phyloP scores from a whole-genome alignment of 805 yeast genomes.

The Blastobotrys peoriensis region DNA sequence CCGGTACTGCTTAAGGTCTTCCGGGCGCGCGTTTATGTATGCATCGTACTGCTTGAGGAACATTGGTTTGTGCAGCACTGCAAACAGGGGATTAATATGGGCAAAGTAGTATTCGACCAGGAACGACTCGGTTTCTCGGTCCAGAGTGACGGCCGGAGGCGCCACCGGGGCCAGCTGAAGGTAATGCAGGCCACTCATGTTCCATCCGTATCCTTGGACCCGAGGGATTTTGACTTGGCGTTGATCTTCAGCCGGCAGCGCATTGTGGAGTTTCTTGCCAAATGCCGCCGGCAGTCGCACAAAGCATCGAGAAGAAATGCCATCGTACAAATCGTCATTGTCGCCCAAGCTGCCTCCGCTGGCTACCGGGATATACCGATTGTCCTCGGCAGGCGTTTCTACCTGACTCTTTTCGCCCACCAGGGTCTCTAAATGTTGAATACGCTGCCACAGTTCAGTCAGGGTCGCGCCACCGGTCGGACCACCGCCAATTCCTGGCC shows the following conservation, averaged over 20 bases:
- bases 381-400: too few species aligned
- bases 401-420: too few species aligned
- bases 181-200: constrained; percentile 54
- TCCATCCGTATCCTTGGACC: constrained; percentile 61
- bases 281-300: constrained; percentile 15
- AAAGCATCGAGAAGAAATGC: constrained; percentile 17
- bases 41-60: constrained; percentile 45
- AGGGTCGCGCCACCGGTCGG: too few species aligned
- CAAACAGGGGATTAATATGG: constrained; percentile 48
- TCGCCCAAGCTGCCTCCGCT: too few species aligned
- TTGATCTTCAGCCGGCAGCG: constrained; percentile 16
- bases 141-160: constrained; percentile 23
- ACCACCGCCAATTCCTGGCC: too few species aligned
- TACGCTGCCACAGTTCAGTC: too few species aligned
- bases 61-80: constrained; percentile 48
- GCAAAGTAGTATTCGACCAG: constrained; percentile 38
- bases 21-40: constrained; percentile 17
- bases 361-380: too few species aligned
- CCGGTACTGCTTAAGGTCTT: constrained; percentile 25
- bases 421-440: too few species aligned
- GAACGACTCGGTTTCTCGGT: constrained; percentile 20
- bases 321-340: not conserved
- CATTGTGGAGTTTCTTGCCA: constrained; percentile 13
- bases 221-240: constrained; percentile 40
- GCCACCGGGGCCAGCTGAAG: constrained; percentile 25